Conservation (phyloP, 306 rosid species). For the Rosa persica region DNA sequence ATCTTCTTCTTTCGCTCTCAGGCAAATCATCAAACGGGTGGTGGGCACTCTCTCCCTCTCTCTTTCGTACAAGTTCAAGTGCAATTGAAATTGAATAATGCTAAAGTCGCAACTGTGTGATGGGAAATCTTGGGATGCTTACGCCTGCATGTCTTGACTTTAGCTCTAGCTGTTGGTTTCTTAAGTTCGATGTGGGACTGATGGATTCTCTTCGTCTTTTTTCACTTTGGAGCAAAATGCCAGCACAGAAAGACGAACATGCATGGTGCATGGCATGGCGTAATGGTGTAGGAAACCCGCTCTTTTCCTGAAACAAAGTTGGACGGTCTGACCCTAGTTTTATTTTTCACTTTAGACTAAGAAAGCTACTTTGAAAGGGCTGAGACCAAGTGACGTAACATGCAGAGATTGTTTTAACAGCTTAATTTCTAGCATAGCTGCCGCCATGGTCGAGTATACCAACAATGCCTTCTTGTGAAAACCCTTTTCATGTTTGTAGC, state of each 20-base stretch:
- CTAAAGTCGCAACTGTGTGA: conserved; percentile 34
- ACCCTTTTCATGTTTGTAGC: neutral
- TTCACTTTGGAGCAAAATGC: conserved; percentile 25
- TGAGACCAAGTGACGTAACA: conserved; percentile 13
- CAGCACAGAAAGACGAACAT: conserved; percentile 29
- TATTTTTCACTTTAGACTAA: conserved; percentile 14
- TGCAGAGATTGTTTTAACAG: conserved; percentile 36
- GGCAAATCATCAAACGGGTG: conserved; percentile 26
- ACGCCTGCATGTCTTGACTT: conserved; percentile 61
- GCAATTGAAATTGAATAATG: neutral
- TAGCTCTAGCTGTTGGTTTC: conserved; percentile 2
- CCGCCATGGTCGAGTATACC: neutral
- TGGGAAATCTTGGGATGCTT: conserved; percentile 35
- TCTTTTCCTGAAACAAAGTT: neutral
- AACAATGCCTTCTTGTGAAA: neutral
- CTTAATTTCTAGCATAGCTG: conserved; percentile 11
- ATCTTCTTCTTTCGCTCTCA: conserved; percentile 32
- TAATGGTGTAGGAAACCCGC: conserved; percentile 18
- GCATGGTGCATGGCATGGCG: conserved; percentile 8
- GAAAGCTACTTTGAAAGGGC: conserved; percentile 14
- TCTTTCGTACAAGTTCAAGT: conserved; percentile 5
- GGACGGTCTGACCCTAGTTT: neutral
- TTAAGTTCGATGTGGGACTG: neutral
- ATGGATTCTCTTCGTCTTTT: conserved; percentile 29
- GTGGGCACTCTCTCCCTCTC: neutral